phyloP scores from a whole-genome alignment of 352 stramenopile species.

The Phytophthora sansomeana region DNA sequence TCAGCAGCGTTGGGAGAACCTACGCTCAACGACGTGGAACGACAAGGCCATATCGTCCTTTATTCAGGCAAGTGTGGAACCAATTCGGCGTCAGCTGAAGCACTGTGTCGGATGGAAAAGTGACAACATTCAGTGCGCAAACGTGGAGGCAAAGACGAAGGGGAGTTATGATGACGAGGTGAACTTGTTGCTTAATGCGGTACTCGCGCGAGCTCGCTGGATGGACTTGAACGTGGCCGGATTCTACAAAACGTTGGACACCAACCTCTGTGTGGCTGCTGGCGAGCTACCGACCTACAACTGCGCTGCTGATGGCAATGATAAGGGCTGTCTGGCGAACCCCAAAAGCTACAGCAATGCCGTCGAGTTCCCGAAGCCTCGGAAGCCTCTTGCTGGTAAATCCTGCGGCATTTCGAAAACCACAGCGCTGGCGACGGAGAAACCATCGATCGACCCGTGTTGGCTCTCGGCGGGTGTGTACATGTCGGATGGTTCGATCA shows the following conservation, averaged over 20 bases:
- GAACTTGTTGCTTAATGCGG: slow-evolving; percentile 35
- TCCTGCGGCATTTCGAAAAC: slow-evolving; percentile 18
- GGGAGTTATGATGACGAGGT: slow-evolving; percentile 55
- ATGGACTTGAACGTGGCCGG: slow-evolving; percentile 55
- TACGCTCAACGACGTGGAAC: slow-evolving; percentile 61
- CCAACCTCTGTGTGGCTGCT: slow-evolving; percentile 40
- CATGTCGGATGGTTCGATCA: slow-evolving; percentile 57
- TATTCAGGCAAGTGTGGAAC: slow-evolving; percentile 43
- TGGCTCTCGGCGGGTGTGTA: slow-evolving; percentile 77
- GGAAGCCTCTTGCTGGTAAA: slow-evolving; percentile 33
- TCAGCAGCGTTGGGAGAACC: slow-evolving; percentile 57
- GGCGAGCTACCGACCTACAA: slow-evolving; percentile 64
- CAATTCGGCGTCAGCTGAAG: slow-evolving; percentile 54
- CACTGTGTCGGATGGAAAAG: slow-evolving; percentile 60
- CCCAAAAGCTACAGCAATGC: slow-evolving; percentile 49
- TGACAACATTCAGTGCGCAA: slow-evolving; percentile 63
- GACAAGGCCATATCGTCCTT: slow-evolving; percentile 59
- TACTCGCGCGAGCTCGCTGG: slow-evolving; percentile 55
- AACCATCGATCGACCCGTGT: slow-evolving; percentile 76
- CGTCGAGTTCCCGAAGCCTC: slow-evolving; percentile 52
- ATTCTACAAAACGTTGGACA: slow-evolving; percentile 52
- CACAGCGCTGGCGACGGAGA: slow-evolving; percentile 24
- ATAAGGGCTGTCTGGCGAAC: slow-evolving; percentile 54
- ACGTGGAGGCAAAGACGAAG: slow-evolving; percentile 42
- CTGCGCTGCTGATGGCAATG: slow-evolving; percentile 54